phyloP scores from a whole-genome alignment of 1,139 yeast genomes.

The Eremothecium gossypii region DNA sequence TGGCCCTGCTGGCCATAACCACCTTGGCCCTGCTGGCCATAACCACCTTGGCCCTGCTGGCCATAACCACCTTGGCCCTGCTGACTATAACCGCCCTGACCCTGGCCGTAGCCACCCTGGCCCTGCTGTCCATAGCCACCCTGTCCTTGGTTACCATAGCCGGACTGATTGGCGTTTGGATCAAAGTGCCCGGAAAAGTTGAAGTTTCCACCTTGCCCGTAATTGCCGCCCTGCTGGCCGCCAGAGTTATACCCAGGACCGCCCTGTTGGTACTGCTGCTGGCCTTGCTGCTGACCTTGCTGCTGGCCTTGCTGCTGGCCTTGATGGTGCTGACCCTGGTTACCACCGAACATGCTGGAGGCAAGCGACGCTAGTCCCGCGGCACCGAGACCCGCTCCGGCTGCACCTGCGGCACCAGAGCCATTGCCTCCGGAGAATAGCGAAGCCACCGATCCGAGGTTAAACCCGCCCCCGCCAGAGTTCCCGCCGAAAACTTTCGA shows the following conservation, averaged over 20 bases:
- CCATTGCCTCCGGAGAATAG: slow-evolving; percentile 15
- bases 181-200: not conserved
- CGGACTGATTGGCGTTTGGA: not conserved
- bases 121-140: not conserved
- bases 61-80: not conserved
- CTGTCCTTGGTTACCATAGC: not conserved
- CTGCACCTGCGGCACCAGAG: slow-evolving; percentile 2
- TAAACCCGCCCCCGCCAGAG: slow-evolving; percentile 12
- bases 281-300: not conserved
- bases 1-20: not conserved
- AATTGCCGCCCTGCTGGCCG: not conserved
- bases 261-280: not conserved
- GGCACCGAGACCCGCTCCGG: slow-evolving; percentile 11
- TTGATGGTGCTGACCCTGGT: not conserved
- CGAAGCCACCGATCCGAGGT: slow-evolving; percentile 19
- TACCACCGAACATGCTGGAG: slow-evolving; percentile 15
- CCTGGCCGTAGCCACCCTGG: not conserved
- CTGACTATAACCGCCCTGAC: not conserved
- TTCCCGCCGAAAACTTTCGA: slow-evolving; percentile 19
- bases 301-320: not conserved
- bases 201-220: not conserved
- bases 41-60: not conserved
- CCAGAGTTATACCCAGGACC: not conserved
- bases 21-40: not conserved
- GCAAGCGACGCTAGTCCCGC: slow-evolving; percentile 21